Base-by-base conservation (phyloP, 1,139 yeast species). In the Diutina catenulata region DNA sequence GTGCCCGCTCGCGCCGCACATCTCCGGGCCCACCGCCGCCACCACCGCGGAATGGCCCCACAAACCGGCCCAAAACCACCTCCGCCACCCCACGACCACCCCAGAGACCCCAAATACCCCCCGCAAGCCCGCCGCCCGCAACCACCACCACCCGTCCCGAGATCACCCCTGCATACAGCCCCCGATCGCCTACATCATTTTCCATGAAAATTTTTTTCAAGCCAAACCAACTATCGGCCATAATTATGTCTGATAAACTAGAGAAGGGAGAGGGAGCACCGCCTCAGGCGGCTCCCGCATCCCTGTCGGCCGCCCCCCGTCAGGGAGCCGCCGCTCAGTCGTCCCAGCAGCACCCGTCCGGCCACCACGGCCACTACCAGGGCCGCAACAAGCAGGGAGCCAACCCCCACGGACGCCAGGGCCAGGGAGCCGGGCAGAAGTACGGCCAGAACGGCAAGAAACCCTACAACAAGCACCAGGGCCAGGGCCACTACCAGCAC, bases 371-470 rank as follows among this genome's bases (percentile, higher is more conserved):
- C n/a, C 35, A 24, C 4, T 20, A 31, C 22, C 23, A 21, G 25
- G 24, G 25, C 18, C 35, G 21, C n/a, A 14, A 14, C 16, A 21
- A 31, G 20, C 35, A 31, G 13, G 35, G 35, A 3, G 25, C 25
- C 25, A 31, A 31, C 19, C 35, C 35, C 8, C n/a, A n/a, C n/a
- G n/a, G n/a, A n/a, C n/a, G n/a, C n/a, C 35, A 31, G 14, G 35
- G 35, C n/a, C 35, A 31, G n/a, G 14, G 14, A 13, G 23, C 15
- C 14, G 35, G 24, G 24, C 20, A 20, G 19, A 31, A 31, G 22
- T 31, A 21, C 14, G 25, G n/a, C 36, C 28, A 36, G 20, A 36
- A 39, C 19, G 28, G 37, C 28, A 36, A 38, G 27, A 39, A 39
- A 16, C 25, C 31, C 19, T 26, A 36, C 38, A 28, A 39, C 15